phyloP scores from a whole-genome alignment of 208 protist genomes.

The Leishmania tarentolae region DNA sequence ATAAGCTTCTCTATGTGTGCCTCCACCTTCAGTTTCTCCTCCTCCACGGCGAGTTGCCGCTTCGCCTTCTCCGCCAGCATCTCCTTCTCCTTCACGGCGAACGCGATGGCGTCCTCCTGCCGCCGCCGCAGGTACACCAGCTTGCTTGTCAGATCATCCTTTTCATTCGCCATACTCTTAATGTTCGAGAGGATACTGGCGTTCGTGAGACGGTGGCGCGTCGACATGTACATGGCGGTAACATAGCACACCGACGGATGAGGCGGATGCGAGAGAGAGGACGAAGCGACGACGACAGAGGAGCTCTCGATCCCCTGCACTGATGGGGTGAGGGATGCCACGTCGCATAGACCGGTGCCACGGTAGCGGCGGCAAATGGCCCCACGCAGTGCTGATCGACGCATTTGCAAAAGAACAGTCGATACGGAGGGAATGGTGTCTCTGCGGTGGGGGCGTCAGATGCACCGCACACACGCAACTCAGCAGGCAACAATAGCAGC shows the following conservation, averaged over 20 bases:
- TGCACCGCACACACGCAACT: background rate
- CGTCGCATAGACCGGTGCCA: background rate
- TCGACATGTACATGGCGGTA: background rate
- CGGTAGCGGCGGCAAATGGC: conserved; percentile 13
- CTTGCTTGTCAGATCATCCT: conserved; percentile 74
- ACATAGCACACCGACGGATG: background rate
- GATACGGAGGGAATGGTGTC: background rate
- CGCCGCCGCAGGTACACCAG: conserved; percentile 67
- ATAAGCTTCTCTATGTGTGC: conserved; percentile 53
- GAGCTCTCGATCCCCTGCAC: background rate
- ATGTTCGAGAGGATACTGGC: conserved; percentile 74
- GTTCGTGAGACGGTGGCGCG: conserved; percentile 66
- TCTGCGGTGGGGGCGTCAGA: background rate
- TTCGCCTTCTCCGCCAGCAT: conserved; percentile 68
- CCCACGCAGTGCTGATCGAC: conserved; percentile 14
- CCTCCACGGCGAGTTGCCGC: conserved; percentile 64
- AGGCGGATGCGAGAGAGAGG: background rate
- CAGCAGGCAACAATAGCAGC: background rate
- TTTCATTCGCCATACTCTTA: conserved; percentile 63
- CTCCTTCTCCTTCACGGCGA: conserved; percentile 81
- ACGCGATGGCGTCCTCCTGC: conserved; percentile 79
- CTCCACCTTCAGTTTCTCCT: conserved; percentile 45
- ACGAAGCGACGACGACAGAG: background rate
- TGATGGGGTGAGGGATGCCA: conserved; percentile 1
- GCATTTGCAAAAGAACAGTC: conserved; percentile 4